These are phyloP conservation scores for Chaetomiaceae sp. DNA, from an alignment of 2,329 filamentous ascomycete species.

Conservation along the genomic window DNA sequence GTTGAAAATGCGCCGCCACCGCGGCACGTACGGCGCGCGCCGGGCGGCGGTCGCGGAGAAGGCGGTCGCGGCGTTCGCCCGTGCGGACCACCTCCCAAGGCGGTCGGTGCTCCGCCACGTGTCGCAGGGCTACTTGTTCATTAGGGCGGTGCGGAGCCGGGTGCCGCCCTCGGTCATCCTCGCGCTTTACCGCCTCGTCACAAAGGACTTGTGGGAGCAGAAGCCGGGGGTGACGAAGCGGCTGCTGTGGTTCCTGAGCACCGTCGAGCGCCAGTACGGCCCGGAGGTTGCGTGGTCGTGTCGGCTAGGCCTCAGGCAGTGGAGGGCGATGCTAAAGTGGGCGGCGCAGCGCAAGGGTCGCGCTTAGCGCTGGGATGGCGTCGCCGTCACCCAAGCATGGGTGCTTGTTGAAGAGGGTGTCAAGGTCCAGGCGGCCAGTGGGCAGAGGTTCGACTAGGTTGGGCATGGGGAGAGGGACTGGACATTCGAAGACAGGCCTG, in stretches of 20 bases:
- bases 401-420: too few relatives aligned
- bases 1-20: constrained; percentile 3
- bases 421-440: too few relatives aligned
- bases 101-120: constrained; percentile 29
- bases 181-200: constrained; percentile 30
- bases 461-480: too few relatives aligned
- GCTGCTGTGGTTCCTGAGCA: constrained; percentile 31
- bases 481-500: too few relatives aligned
- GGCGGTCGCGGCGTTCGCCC: constrained; percentile 18
- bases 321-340: constrained; percentile 19
- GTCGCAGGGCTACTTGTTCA: constrained; percentile 27
- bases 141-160: constrained; percentile 21
- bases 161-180: constrained; percentile 25
- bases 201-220: constrained; percentile 31
- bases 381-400: too few relatives aligned
- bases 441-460: too few relatives aligned
- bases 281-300: constrained; percentile 18
- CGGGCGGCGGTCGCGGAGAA: constrained; percentile 20
- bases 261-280: constrained; percentile 28
- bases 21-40: constrained; percentile 6
- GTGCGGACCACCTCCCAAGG: constrained; percentile 17
- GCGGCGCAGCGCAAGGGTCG: constrained; percentile 2
- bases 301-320: constrained; percentile 22
- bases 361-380: too few relatives aligned
- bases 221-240: constrained; percentile 31